Conservation (phyloP, 495 filamentous ascomycete species). For the Margaritispora aquatica region DNA sequence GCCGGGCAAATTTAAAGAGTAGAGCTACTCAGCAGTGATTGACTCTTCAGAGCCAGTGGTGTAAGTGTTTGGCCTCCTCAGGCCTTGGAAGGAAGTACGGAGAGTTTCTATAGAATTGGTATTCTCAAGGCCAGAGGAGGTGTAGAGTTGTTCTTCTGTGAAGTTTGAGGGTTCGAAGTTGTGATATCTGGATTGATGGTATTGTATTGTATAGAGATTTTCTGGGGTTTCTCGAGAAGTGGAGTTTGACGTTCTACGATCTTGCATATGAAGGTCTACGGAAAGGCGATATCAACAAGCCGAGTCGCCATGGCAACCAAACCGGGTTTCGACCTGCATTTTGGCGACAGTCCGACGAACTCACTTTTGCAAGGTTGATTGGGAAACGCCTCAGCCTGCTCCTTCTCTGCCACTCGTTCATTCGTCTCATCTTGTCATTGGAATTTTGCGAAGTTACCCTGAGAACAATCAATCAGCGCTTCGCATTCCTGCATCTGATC, state of each 20-base stretch:
- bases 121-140: constrained; percentile 11
- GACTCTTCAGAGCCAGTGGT: constrained; percentile 28
- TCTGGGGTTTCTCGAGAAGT: constrained; percentile 4
- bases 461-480: constrained; percentile 13
- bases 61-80: constrained; percentile 19
- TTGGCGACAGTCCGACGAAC: not conserved
- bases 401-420: not conserved
- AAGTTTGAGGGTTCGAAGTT: not conserved
- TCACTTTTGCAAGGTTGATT: not conserved
- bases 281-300: not conserved
- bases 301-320: not conserved
- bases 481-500: constrained; percentile 10
- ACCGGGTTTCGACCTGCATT: not conserved
- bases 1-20: constrained; percentile 46
- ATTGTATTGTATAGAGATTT: not conserved
- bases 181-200: not conserved
- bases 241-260: constrained; percentile 3
- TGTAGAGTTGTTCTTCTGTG: not conserved
- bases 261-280: not conserved
- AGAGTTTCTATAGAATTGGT: not conserved
- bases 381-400: not conserved
- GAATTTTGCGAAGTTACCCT: not conserved
- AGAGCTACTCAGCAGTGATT: constrained; percentile 37
- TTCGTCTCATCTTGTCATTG: not conserved
- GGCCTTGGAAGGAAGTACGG: not conserved